phyloP scores from a whole-genome alignment of 2,329 filamentous ascomycete species.

The Sporothrix humicola region DNA sequence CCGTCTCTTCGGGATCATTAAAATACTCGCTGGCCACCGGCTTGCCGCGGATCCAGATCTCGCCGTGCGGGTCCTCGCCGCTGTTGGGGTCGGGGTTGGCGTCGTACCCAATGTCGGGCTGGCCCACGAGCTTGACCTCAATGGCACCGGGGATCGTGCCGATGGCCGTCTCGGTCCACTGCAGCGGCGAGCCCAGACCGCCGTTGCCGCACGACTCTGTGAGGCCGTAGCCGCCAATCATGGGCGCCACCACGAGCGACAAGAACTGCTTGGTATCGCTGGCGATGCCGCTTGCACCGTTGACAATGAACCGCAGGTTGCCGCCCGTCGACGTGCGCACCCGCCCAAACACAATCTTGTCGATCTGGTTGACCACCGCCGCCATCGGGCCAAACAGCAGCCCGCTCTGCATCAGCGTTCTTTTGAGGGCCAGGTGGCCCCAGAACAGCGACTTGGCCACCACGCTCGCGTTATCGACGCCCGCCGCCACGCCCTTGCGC shows the following conservation, averaged over 20 bases:
- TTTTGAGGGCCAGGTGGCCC: conserved; percentile 65
- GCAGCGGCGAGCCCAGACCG: conserved; percentile 79
- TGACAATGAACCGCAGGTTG: conserved; percentile 85
- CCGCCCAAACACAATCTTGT: conserved; percentile 86
- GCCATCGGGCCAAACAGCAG: conserved; percentile 61
- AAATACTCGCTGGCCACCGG: conserved; percentile 80
- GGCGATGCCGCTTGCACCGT: conserved; percentile 89
- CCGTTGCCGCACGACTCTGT: conserved; percentile 91
- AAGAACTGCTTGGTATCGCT: conserved; percentile 89
- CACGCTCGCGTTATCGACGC: conserved; percentile 74
- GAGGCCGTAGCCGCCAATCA: conserved; percentile 92
- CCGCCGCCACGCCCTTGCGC: conserved; percentile 87
- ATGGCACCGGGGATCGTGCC: conserved; percentile 78
- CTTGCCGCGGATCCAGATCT: conserved; percentile 85
- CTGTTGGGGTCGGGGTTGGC: conserved; percentile 73
- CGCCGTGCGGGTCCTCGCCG: conserved; percentile 81
- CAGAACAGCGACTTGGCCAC: conserved; percentile 80
- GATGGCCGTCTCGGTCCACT: conserved; percentile 78
- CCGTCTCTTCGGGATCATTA: conserved; percentile 84
- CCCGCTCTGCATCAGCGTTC: conserved; percentile 61
- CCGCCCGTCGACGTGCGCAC: conserved; percentile 90
- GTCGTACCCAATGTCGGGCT: conserved; percentile 85
- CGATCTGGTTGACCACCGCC: conserved; percentile 61
- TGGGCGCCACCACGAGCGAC: conserved; percentile 88
- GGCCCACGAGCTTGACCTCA: conserved; percentile 91